Conservation (phyloP, 345 rosid species). For the Populus euphratica region DNA sequence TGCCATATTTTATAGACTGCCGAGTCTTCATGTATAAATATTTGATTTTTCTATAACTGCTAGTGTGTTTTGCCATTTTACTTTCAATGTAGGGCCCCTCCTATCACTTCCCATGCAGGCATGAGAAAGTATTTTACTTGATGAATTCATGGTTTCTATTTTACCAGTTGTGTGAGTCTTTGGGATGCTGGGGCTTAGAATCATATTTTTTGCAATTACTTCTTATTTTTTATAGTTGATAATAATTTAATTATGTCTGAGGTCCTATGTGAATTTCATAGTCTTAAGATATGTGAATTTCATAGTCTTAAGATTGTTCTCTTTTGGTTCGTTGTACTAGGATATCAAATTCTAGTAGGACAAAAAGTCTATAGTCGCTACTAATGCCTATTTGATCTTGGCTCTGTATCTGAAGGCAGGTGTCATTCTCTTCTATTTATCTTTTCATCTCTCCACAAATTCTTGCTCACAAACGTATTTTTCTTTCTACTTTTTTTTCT, state of each 20-base stretch:
- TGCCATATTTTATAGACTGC: constrained; percentile 1
- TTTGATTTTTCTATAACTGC: not conserved
- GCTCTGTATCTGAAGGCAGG: not conserved
- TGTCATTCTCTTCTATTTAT: not conserved
- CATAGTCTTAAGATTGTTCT: not conserved
- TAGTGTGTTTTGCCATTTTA: not conserved
- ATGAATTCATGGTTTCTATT: no score
- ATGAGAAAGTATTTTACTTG: not conserved
- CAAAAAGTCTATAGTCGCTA: no score
- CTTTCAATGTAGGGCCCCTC: not conserved
- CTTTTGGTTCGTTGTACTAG: not conserved
- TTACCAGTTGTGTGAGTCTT: not conserved
- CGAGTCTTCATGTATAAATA: not conserved
- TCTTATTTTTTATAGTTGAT: not conserved
- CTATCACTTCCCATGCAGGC: not conserved
- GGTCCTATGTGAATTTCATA: not conserved
- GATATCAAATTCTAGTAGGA: no score
- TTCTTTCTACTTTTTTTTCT: no score
- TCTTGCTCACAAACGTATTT: not conserved
- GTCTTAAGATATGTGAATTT: not conserved
- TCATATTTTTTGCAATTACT: not conserved
- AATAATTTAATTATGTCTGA: not conserved
- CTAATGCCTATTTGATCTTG: no score
- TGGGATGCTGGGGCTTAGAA: not conserved
- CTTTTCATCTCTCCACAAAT: not conserved